Evolutionary conservation across 768 basidiomycete genomes (phyloP).

Genomic region (Harrya chromipes): DNA sequence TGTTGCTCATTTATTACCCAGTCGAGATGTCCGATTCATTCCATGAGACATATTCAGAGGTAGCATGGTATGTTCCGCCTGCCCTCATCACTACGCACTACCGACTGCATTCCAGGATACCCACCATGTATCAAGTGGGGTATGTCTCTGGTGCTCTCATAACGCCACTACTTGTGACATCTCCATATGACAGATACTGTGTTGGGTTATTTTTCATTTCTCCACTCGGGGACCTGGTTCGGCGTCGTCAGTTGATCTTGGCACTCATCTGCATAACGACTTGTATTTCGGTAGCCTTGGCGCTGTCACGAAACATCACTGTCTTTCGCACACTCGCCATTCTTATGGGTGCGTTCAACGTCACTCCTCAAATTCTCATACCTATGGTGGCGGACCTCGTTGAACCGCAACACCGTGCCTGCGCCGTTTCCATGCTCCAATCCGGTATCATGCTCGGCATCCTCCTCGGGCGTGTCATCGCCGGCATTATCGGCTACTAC

Average conservation of each 20-base stretch:
- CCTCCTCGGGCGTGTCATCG: conserved; percentile 30
- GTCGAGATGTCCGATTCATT: conserved; percentile 39
- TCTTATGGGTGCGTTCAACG: conserved; percentile 39
- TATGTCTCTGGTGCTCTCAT: conserved; percentile 22
- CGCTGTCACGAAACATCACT: conserved; percentile 31
- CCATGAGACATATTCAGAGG: conserved; percentile 29
- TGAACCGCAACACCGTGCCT: conserved; percentile 21
- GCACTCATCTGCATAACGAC: conserved; percentile 32
- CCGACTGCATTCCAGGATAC: conserved; percentile 42
- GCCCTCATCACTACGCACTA: not conserved
- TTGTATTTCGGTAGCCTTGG: conserved; percentile 39
- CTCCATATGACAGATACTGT: not conserved
- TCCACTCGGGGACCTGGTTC: conserved; percentile 46
- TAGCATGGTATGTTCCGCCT: conserved; percentile 28
- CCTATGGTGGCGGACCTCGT: conserved; percentile 47
- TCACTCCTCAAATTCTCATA: conserved; percentile 38
- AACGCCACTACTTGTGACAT: not conserved
- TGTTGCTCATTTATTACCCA: conserved; percentile 1
- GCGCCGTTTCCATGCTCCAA: conserved; percentile 32
- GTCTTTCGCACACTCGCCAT: conserved; percentile 35
- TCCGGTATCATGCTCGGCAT: conserved; percentile 30
- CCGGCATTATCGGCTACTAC: conserved; percentile 41
- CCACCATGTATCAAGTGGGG: conserved; percentile 68
- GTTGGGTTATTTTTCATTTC: conserved; percentile 43
- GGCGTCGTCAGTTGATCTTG: conserved; percentile 41